These are phyloP conservation scores for Pseudonectria foliicola DNA, from an alignment of 2,329 filamentous ascomycete genomes.

Conservation along the genomic window DNA sequence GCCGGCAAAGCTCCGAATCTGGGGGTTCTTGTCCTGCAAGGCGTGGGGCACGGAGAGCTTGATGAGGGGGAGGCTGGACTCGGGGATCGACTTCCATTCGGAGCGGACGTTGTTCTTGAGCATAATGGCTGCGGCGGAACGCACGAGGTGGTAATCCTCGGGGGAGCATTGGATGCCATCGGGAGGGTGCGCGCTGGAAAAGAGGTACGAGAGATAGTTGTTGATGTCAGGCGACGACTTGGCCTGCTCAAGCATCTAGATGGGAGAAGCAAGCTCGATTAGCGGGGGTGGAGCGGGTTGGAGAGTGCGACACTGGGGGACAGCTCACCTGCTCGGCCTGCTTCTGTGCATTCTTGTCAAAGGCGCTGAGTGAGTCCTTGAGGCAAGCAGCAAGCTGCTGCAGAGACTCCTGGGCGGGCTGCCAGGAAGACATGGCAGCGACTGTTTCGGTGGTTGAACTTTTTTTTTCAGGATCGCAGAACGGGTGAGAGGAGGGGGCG, in stretches of 20 bases:
- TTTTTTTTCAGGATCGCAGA: not conserved
- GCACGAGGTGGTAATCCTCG: constrained; percentile 65
- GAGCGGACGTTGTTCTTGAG: constrained; percentile 87
- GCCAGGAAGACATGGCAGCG: constrained; percentile 70
- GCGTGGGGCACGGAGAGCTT: constrained; percentile 71
- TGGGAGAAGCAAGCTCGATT: constrained; percentile 10
- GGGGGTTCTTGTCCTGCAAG: constrained; percentile 71
- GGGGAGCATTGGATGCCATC: constrained; percentile 51
- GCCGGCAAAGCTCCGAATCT: constrained; percentile 83
- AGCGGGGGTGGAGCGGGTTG: constrained; percentile 11
- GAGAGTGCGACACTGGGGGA: constrained; percentile 3
- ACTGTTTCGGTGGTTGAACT: constrained; percentile 12
- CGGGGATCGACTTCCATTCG: constrained; percentile 68
- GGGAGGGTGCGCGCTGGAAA: constrained; percentile 62
- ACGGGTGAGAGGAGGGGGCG: constrained; percentile 3
- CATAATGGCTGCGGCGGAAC: constrained; percentile 85
- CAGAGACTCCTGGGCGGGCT: constrained; percentile 80
- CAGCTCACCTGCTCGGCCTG: constrained; percentile 74
- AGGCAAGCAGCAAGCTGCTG: constrained; percentile 83
- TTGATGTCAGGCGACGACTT: constrained; percentile 87
- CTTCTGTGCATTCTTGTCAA: constrained; percentile 73
- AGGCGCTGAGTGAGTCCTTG: constrained; percentile 83
- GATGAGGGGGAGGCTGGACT: constrained; percentile 66
- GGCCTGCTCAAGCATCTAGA: constrained; percentile 85
- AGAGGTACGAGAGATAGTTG: constrained; percentile 92